These are phyloP conservation scores for Termitomyces titanicus DNA, from an alignment of 768 basidiomycete species.

Conservation along the genomic window DNA sequence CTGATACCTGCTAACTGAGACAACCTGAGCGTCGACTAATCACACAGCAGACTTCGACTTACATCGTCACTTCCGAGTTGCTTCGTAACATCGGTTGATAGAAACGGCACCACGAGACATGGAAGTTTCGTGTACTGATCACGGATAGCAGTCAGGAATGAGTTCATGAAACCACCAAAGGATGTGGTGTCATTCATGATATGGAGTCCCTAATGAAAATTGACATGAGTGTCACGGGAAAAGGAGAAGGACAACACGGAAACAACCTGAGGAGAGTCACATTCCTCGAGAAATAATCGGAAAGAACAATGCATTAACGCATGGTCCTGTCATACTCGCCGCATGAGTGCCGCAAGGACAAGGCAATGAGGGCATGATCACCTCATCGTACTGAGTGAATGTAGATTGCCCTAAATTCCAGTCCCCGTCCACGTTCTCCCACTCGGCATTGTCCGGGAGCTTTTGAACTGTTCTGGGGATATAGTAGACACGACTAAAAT, in stretches of 20 bases:
- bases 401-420: conserved; percentile 52
- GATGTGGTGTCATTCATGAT: conserved; percentile 54
- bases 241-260: neutral
- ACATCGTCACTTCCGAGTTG: conserved; percentile 40
- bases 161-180: conserved; percentile 64
- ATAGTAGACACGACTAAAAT: conserved; percentile 63
- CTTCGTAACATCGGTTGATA: conserved; percentile 37
- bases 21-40: conserved; percentile 9
- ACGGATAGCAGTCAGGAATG: conserved; percentile 55
- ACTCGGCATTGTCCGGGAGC: conserved; percentile 54
- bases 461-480: conserved; percentile 62
- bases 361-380: conserved; percentile 19
- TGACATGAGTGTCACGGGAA: neutral
- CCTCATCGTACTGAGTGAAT: conserved; percentile 56
- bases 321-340: conserved; percentile 38
- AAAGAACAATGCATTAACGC: conserved; percentile 68
- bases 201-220: conserved; percentile 57
- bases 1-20: conserved; percentile 32
- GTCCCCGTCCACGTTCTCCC: conserved; percentile 49
- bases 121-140: conserved; percentile 71
- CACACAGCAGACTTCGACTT: conserved; percentile 18
- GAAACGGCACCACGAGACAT: conserved; percentile 50
- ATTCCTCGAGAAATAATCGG: conserved; percentile 69
- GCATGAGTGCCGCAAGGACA: neutral
- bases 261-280: conserved; percentile 66